phyloP scores from a whole-genome alignment of 768 basidiomycete genomes.

The Xanthoconium stramineum region DNA sequence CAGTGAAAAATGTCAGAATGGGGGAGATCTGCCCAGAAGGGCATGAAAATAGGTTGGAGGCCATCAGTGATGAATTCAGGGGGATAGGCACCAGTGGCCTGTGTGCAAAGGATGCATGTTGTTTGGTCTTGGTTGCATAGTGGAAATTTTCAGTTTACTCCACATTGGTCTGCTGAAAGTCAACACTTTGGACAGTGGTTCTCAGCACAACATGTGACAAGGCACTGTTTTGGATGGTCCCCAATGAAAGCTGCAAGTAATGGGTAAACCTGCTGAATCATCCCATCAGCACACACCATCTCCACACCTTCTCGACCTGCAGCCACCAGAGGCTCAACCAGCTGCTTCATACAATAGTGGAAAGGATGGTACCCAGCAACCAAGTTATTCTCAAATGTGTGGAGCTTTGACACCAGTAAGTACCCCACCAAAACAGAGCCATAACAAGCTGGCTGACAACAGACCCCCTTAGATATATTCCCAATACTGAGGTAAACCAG shows the following conservation, averaged over 20 bases:
- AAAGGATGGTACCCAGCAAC: not conserved
- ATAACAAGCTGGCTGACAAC: not conserved
- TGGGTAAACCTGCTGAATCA: not conserved
- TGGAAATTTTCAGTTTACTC: not conserved
- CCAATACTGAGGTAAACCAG: conserved; percentile 2
- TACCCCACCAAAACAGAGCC: not conserved
- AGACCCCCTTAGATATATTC: not conserved
- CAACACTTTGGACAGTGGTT: not conserved
- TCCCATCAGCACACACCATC: conserved; percentile 4
- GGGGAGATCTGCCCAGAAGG: conserved; percentile 1
- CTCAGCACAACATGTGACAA: not conserved
- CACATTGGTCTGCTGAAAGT: not conserved
- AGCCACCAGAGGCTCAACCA: not conserved
- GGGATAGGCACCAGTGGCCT: not conserved
- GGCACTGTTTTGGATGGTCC: not conserved
- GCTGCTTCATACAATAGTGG: conserved; percentile 3
- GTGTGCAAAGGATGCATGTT: not conserved
- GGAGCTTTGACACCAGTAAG: not conserved
- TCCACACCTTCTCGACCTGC: not conserved
- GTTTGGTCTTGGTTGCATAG: not conserved
- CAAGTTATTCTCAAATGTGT: not conserved
- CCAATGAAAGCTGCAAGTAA: not conserved
- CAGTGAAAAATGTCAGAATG: not conserved
- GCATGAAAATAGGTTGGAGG: not conserved
- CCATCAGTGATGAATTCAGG: not conserved